A percentile compares a stretch with the other conserved stretches of the same genome.
These are phyloP conservation scores for Saturnispora mendoncae DNA, from an alignment of 805 yeast genomes.

Conservation along the genomic window DNA sequence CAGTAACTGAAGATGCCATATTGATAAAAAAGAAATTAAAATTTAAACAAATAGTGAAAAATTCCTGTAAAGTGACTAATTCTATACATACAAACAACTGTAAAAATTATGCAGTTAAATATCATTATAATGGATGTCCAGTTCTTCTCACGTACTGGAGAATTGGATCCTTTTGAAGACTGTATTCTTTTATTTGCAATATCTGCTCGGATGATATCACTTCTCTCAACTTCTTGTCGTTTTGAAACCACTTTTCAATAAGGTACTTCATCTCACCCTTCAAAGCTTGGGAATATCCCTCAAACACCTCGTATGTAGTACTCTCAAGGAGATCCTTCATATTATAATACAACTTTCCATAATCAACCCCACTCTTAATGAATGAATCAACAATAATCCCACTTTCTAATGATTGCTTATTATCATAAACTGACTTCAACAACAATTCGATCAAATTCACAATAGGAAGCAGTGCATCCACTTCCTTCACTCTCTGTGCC, in stretches of 20 bases:
- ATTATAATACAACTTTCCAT: conserved; percentile 56
- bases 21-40: neutral
- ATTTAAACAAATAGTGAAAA: neutral
- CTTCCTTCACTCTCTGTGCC: conserved; percentile 56
- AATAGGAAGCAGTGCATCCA: conserved; percentile 76
- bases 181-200: conserved; percentile 36
- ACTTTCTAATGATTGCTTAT: conserved; percentile 17
- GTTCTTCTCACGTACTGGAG: conserved; percentile 35
- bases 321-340: conserved; percentile 57
- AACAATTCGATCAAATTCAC: conserved; percentile 60
- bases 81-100: neutral
- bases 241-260: conserved; percentile 57
- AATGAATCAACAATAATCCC: conserved; percentile 59
- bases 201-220: conserved; percentile 41
- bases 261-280: conserved; percentile 54
- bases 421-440: conserved; percentile 40
- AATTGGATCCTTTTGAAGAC: conserved; percentile 51
- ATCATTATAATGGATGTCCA: conserved; percentile 27
- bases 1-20: conserved; percentile 88
- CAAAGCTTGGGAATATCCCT: conserved; percentile 32
- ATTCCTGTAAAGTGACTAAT: neutral
- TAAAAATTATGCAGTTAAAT: neutral
- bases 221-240: conserved; percentile 56
- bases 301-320: conserved; percentile 42
- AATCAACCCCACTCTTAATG: conserved; percentile 52